Conservation (phyloP, 306 rosid species). For the Cicer arietinum region DNA sequence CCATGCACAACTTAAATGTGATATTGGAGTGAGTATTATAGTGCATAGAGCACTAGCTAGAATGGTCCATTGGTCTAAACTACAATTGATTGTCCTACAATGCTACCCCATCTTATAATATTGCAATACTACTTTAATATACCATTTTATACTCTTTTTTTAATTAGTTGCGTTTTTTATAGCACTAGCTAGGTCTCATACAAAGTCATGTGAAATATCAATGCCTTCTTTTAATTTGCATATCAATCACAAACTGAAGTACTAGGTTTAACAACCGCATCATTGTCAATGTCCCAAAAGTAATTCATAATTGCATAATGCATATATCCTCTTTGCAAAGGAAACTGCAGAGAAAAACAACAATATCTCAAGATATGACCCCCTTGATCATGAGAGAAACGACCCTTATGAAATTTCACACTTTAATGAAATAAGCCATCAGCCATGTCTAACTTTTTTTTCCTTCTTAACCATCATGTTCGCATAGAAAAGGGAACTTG, state of each 20-base stretch:
- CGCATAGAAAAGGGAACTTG: background rate
- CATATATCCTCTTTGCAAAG: background rate
- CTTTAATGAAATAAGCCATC: background rate
- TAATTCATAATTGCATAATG: conserved; percentile 5
- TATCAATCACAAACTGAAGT: conserved; percentile 33
- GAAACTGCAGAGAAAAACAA: background rate
- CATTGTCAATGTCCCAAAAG: conserved; percentile 32
- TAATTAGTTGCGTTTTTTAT: conserved; percentile 7
- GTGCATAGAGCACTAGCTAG: conserved; percentile 63
- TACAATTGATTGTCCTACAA: conserved; percentile 49
- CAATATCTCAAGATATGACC: background rate
- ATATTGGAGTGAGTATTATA: conserved; percentile 2
- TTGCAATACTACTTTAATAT: conserved; percentile 27
- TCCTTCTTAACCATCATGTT: background rate
- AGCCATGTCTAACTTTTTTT: background rate
- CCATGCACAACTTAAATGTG: too few relatives aligned
- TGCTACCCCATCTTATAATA: conserved; percentile 39
- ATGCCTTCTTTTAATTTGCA: conserved; percentile 6
- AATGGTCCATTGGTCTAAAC: conserved; percentile 60
- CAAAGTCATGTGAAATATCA: conserved; percentile 26
- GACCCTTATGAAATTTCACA: conserved; percentile 28
- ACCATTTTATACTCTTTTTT: background rate
- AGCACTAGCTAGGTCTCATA: background rate
- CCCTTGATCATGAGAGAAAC: conserved; percentile 17
- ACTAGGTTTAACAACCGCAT: conserved; percentile 36